Conservation (phyloP, 1,284 basidiomycete species). For the Tremellales sp. region DNA sequence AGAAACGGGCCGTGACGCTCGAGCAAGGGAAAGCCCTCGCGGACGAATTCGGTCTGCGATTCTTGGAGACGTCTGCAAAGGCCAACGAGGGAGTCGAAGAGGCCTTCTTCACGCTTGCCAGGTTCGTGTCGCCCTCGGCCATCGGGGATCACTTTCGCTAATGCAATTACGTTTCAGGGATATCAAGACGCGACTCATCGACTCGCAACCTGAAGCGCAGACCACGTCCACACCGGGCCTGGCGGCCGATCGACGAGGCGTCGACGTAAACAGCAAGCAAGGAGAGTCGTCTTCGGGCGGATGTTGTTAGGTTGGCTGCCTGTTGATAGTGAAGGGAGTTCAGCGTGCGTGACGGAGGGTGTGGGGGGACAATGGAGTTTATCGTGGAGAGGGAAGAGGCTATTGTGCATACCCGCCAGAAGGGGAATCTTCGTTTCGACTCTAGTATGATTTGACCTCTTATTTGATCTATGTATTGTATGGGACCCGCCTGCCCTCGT, state of each 20-base stretch:
- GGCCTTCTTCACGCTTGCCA: slow-evolving; percentile 94
- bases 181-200: slow-evolving; percentile 95
- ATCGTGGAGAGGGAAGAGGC: too few relatives aligned
- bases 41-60: slow-evolving; percentile 80
- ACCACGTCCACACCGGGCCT: slow-evolving; percentile 23
- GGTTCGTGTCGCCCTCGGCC: slow-evolving; percentile 57
- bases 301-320: slow-evolving; percentile 40
- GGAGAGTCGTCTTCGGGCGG: slow-evolving; percentile 25
- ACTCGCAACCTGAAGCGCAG: slow-evolving; percentile 74
- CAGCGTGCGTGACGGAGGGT: too few relatives aligned
- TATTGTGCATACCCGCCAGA: too few relatives aligned
- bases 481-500: too few relatives aligned
- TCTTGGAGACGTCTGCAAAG: slow-evolving; percentile 98
- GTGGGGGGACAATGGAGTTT: too few relatives aligned
- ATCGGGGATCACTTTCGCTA: slow-evolving; percentile 8
- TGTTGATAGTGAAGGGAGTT: too few relatives aligned
- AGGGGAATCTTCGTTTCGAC: too few relatives aligned
- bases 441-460: too few relatives aligned
- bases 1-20: slow-evolving; percentile 85
- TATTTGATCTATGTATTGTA: too few relatives aligned
- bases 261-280: slow-evolving; percentile 38
- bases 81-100: slow-evolving; percentile 97
- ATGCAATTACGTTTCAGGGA: slow-evolving; percentile 57
- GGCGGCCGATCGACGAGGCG: slow-evolving; percentile 34
- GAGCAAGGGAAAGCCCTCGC: slow-evolving; percentile 68